phyloP scores from a whole-genome alignment of 495 filamentous ascomycete genomes.

The Penicillium goetzii region DNA sequence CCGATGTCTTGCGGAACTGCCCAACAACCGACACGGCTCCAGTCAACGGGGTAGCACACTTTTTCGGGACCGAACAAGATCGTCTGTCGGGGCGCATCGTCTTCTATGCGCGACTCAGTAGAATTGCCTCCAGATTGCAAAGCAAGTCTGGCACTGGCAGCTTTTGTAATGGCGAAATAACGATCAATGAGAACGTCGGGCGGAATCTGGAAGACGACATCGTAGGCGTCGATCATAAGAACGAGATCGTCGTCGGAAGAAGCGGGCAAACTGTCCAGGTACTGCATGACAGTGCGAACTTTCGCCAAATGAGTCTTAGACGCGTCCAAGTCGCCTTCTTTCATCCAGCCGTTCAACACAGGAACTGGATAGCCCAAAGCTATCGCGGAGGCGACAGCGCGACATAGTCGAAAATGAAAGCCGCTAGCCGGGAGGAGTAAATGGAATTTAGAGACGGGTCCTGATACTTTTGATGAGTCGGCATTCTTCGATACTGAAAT shows the following conservation, averaged over 20 bases:
- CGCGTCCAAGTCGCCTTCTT: constrained; percentile 22
- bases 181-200: constrained; percentile 24
- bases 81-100: constrained; percentile 16
- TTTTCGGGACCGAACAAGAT: constrained; percentile 26
- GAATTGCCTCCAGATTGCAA: constrained; percentile 12
- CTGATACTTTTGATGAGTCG: neutral
- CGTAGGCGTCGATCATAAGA: constrained; percentile 24
- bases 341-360: constrained; percentile 25
- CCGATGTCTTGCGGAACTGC: constrained; percentile 17
- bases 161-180: constrained; percentile 18
- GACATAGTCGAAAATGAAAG: constrained; percentile 19
- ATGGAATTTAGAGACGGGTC: constrained; percentile 19
- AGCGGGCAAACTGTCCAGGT: constrained; percentile 14
- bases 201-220: constrained; percentile 22
- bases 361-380: constrained; percentile 22
- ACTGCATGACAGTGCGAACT: constrained; percentile 24
- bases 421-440: constrained; percentile 18
- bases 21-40: constrained; percentile 21
- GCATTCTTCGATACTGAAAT: constrained; percentile 5
- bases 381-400: constrained; percentile 16
- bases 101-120: neutral
- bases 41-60: constrained; percentile 20
- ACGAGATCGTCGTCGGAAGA: constrained; percentile 25
- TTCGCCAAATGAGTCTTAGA: constrained; percentile 22
- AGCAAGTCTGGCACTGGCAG: constrained; percentile 17